Evolutionary conservation across 2,329 filamentous ascomycete species (phyloP).

Genomic region (Pyrenochaeta sp.): DNA sequence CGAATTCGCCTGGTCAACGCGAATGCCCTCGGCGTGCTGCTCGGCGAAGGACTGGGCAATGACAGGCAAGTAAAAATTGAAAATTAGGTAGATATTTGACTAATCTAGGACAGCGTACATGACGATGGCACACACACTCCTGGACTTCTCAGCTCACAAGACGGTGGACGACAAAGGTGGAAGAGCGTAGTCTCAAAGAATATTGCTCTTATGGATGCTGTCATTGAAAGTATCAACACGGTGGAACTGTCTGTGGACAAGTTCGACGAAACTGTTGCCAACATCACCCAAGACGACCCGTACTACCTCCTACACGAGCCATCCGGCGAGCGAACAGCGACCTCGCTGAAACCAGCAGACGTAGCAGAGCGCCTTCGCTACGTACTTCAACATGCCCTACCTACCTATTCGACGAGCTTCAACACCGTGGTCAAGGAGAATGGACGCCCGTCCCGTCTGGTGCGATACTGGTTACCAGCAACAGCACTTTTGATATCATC

Average conservation of each 20-base stretch:
- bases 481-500: constrained; percentile 75
- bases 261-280: constrained; percentile 64
- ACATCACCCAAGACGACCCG: constrained; percentile 62
- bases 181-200: constrained; percentile 81
- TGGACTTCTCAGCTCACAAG: constrained; percentile 53
- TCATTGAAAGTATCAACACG: constrained; percentile 74
- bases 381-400: constrained; percentile 74
- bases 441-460: constrained; percentile 75
- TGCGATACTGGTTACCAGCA: constrained; percentile 89
- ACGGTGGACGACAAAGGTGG: constrained; percentile 61
- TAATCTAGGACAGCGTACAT: constrained; percentile 63
- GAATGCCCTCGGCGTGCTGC: constrained; percentile 83
- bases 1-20: constrained; percentile 81
- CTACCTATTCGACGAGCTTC: constrained; percentile 68
- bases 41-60: constrained; percentile 80
- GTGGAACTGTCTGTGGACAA: constrained; percentile 63
- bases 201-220: constrained; percentile 84
- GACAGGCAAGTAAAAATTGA: constrained; percentile 44
- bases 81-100: not conserved
- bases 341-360: constrained; percentile 55
- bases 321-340: constrained; percentile 42
- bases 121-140: constrained; percentile 61
- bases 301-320: constrained; percentile 53
- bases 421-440: constrained; percentile 65
- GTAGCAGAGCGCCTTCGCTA: constrained; percentile 72